These are phyloP conservation scores for Calocybe indica DNA, from an alignment of 768 basidiomycete species.

Conservation along the genomic window DNA sequence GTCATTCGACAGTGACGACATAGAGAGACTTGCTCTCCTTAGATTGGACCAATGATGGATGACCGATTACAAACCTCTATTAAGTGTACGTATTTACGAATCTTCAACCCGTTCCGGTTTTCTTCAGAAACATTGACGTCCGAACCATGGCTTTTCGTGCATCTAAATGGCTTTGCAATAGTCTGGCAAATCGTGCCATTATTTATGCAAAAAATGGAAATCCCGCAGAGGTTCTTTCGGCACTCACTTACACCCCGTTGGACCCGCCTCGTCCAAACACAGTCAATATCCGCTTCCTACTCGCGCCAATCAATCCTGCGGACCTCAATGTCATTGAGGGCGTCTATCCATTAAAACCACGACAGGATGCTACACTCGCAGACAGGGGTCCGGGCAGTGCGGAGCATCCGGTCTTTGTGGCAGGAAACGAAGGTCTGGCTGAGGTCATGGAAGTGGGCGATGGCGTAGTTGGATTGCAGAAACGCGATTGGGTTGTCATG, in stretches of 20 bases:
- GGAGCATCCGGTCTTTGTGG: constrained; percentile 44
- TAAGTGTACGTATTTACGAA: too few species aligned
- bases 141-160: constrained; percentile 27
- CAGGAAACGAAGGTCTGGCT: constrained; percentile 75
- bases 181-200: constrained; percentile 49
- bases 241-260: constrained; percentile 44
- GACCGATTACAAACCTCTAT: too few species aligned
- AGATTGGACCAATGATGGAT: too few species aligned
- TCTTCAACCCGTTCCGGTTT: too few species aligned
- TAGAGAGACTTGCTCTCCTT: too few species aligned
- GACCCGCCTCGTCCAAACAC: constrained; percentile 49
- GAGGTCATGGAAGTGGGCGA: constrained; percentile 56
- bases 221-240: constrained; percentile 53
- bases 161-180: constrained; percentile 9
- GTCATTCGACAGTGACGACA: too few species aligned
- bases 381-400: constrained; percentile 23
- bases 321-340: constrained; percentile 81
- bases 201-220: constrained; percentile 58
- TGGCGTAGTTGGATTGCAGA: constrained; percentile 39
- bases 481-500: constrained; percentile 74
- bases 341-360: constrained; percentile 68
- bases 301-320: constrained; percentile 77
- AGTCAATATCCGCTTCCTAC: constrained; percentile 59
- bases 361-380: constrained; percentile 27
- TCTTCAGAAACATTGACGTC: too few species aligned